These are phyloP conservation scores for Eremochloa ophiuroides DNA, from an alignment of 176 grass and related monocot species.

Conservation along the genomic window DNA sequence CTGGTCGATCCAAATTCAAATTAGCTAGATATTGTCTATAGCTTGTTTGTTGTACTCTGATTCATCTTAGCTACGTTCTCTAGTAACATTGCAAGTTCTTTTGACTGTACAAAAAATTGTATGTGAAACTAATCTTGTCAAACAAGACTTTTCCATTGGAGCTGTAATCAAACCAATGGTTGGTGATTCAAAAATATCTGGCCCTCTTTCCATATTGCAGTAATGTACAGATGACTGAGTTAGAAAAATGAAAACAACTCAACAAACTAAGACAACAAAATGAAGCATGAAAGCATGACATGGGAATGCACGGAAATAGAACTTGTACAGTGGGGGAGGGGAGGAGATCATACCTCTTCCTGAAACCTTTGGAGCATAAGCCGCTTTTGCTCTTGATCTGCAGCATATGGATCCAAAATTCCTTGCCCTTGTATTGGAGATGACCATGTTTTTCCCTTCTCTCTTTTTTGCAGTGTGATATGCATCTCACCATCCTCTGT, in stretches of 20 bases:
- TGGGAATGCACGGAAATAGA: not conserved
- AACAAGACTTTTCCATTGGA: not conserved
- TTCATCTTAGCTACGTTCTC: no score
- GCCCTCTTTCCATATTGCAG: not conserved
- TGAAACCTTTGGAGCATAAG: conserved; percentile 99
- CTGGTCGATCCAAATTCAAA: no score
- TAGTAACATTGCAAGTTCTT: no score
- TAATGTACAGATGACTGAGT: not conserved
- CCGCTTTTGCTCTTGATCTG: conserved; percentile 90
- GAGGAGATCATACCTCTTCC: conserved; percentile 72
- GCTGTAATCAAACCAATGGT: no score
- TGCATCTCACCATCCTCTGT: conserved; percentile 90
- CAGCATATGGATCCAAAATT: conserved; percentile 64
- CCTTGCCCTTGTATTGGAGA: conserved; percentile 95
- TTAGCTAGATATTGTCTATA: no score
- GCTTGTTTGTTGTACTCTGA: no score
- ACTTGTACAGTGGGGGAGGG: not conserved
- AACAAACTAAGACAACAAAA: not conserved
- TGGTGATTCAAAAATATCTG: not conserved
- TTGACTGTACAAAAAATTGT: no score
- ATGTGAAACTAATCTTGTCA: not conserved
- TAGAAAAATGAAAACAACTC: not conserved
- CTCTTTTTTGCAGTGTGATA: conserved; percentile 94
- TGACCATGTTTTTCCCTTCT: conserved; percentile 84
- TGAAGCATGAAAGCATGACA: not conserved